These are phyloP conservation scores for Diddensiella caesifluorescens DNA, from an alignment of 805 yeast genomes.

Conservation along the genomic window DNA sequence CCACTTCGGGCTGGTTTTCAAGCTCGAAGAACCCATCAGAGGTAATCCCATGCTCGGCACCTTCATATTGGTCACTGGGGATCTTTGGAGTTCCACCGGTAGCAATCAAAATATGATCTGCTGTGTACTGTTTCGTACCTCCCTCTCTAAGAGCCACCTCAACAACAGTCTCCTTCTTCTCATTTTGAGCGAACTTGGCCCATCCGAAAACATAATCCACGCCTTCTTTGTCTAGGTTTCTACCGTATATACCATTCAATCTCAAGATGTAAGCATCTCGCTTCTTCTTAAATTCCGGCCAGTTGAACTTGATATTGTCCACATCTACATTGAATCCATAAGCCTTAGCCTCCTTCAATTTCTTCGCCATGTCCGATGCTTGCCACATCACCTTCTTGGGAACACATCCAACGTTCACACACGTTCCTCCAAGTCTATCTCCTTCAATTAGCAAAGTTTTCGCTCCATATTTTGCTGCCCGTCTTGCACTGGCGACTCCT, in stretches of 20 bases:
- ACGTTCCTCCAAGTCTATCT: constrained; percentile 87
- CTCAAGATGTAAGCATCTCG: constrained; percentile 88
- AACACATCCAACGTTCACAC: constrained; percentile 99
- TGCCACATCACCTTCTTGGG: constrained; percentile 99
- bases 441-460: constrained; percentile 79
- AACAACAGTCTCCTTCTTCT: constrained; percentile 42
- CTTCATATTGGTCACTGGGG: constrained; percentile 63
- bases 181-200: constrained; percentile 69
- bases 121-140: constrained; percentile 53
- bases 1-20: constrained; percentile 79
- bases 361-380: constrained; percentile 83
- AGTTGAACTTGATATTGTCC: constrained; percentile 59
- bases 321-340: constrained; percentile 71
- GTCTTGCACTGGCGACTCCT: constrained; percentile 96
- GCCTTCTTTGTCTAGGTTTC: constrained; percentile 80
- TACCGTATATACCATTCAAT: constrained; percentile 88
- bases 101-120: constrained; percentile 81
- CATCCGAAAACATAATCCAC: constrained; percentile 83
- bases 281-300: constrained; percentile 76
- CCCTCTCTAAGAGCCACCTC: constrained; percentile 71
- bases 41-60: constrained; percentile 75
- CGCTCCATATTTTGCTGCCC: constrained; percentile 90
- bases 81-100: constrained; percentile 84
- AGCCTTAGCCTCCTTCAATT: constrained; percentile 65
- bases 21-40: constrained; percentile 90